Evolutionary conservation across 139 green algal species (phyloP), one percentile per base, ranked within the genome.

Genomic region (Volvox reticuliferus): DNA sequence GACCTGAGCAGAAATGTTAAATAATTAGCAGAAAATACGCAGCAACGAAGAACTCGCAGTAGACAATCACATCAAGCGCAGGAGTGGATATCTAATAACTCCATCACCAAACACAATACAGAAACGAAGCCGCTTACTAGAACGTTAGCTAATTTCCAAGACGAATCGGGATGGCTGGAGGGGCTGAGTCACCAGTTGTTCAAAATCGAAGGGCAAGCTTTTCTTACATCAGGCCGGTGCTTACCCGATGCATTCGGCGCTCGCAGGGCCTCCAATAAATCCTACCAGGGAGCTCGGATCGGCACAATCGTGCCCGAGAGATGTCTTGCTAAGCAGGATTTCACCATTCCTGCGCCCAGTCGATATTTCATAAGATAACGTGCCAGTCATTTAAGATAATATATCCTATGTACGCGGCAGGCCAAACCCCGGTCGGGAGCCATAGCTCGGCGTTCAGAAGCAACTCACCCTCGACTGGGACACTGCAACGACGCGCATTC

Each of bases 281-380:
- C 67, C 78, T 12, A 65, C 20, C 37, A 84, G 22, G 22, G 36
- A 35, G 36, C 13, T 67, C 6, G 78, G 19, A 44, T 65, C 36
- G 9, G 18, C 32, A 61, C 26, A 82, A 24, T 65, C 78, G 12
- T 65, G 37, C 21, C 37, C 78, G 0, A 37, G 22, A 3, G 78
- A 84, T 35, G 78, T 35, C 78, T 84, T 84, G 22, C 78, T 84
- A 26, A 82, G 76, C 16, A 84, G 32, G 36, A 84, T 33, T 63
- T 68, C 78, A 35, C 35, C 37, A 26, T 65, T 84, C 37, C 78
- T 37, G 78, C 21, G 28, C 71, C 67, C 67, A 75, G 67, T 32
- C 67, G 67, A 28, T 12, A 75, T 14, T 2, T 28, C 67, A 12
- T 75, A 5, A 75, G 24, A 75, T 75, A 75, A 28, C 67, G 22